Evolutionary conservation across 345 rosid species (phyloP), one percentile per base, ranked within the genome.

Genomic region (Gossypium anomalum): DNA sequence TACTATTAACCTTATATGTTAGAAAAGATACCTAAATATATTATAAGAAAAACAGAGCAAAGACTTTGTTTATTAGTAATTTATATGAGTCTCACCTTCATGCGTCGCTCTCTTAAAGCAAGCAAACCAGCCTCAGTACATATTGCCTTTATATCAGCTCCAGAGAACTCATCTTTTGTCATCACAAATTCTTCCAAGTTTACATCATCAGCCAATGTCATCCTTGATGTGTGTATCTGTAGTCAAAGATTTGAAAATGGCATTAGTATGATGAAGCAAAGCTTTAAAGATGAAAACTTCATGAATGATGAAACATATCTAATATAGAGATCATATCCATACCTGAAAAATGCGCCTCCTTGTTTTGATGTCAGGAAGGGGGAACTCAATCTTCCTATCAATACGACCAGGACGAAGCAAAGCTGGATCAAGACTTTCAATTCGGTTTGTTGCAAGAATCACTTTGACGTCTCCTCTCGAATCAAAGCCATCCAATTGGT

Each of bases 111-210:
- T 68, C 98, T 81, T 56, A 96, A 81, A 65, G 99, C 97, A 80
- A 96, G 98, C 75, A 96, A 83, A 62, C 99, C 97, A 65, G 99
- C 97, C 82, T 96, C 99, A 0, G 99, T 93, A 80, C 99, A 96
- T 70, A 93, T 96, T 25, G 97, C 98, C 78, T 96, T 96, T 71
- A 96, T 93, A 75, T 96, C 98, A 59, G 98, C 99, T 74, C 98
- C 99, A 29, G 99, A 93, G 75, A 96, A 93, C 80, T 93, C 97
- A 66, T 96, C 98, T 77, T 93, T 96, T 1, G 99, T 96, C 97
- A 93, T 93, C 47, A 92, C 97, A 86, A 96, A 92, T 83, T 96
- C 99, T 86, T 96, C 99, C 76, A 92, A 81, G 87, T 96, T 96
- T 55, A 93, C 99, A 72, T 96, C 99, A 80, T 96, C 98, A 15